Evolutionary conservation across 129 eudicot species (phyloP).

Genomic region (Lactuca saligna): DNA sequence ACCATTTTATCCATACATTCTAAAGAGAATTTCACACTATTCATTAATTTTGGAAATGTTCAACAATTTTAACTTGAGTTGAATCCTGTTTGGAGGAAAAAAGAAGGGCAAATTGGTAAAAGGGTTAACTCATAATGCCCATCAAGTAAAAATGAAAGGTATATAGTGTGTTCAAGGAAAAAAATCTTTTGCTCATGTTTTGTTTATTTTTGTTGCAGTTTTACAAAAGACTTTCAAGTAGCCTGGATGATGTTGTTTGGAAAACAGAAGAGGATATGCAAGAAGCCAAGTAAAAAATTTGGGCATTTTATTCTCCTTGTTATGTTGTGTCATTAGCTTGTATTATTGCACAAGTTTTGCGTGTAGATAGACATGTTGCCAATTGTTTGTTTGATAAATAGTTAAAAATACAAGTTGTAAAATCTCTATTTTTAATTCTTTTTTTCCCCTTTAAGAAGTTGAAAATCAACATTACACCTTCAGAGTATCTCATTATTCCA

Average conservation of each 20-base stretch:
- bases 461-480: background rate
- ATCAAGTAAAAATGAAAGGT: too few relatives aligned
- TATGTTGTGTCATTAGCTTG: constrained; percentile 13
- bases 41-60: too few relatives aligned
- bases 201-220: constrained; percentile 49
- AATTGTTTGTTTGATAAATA: constrained; percentile 23
- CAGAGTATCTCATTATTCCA: background rate
- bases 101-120: too few relatives aligned
- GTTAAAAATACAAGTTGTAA: constrained; percentile 18
- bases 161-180: too few relatives aligned
- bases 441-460: constrained; percentile 9
- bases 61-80: too few relatives aligned
- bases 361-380: constrained; percentile 24
- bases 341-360: constrained; percentile 16
- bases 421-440: constrained; percentile 22
- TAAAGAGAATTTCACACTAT: too few relatives aligned
- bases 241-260: constrained; percentile 93
- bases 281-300: constrained; percentile 31
- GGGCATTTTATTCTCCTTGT: constrained; percentile 7
- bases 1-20: too few relatives aligned
- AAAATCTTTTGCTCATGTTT: background rate
- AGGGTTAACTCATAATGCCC: too few relatives aligned
- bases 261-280: constrained; percentile 94
- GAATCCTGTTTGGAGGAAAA: too few relatives aligned
- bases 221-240: constrained; percentile 74